phyloP scores from a whole-genome alignment of 2,329 filamentous ascomycete species.

The Cladosporium colombiae region DNA sequence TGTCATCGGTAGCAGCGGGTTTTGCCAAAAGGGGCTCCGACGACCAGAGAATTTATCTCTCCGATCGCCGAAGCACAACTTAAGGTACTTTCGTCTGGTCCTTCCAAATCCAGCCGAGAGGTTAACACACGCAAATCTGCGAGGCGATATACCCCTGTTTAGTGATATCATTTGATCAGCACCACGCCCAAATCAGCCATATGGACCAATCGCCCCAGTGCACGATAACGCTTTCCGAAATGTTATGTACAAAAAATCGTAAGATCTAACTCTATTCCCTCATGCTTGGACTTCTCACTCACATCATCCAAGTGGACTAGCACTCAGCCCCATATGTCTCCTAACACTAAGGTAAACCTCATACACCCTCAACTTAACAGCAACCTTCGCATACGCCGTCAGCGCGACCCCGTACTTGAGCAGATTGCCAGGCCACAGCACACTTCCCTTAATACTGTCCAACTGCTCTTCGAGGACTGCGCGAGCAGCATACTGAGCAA shows the following conservation, averaged over 20 bases:
- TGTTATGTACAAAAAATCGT: slow-evolving; percentile 2
- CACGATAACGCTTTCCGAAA: background rate
- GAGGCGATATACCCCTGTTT: background rate
- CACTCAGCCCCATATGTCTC: slow-evolving; percentile 46
- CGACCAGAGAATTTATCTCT: background rate
- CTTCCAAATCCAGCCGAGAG: background rate
- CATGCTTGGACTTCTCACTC: background rate
- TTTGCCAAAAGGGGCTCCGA: background rate
- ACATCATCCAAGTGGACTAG: background rate
- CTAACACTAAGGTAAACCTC: slow-evolving; percentile 57
- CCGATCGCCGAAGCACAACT: background rate
- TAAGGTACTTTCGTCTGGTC: background rate
- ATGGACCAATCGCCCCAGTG: background rate
- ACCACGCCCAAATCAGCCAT: background rate
- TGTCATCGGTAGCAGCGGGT: background rate
- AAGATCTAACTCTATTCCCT: slow-evolving; percentile 3
- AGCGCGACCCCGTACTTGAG: slow-evolving; percentile 54
- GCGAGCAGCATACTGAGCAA: slow-evolving; percentile 63
- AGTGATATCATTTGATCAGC: background rate
- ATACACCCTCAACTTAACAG: slow-evolving; percentile 60
- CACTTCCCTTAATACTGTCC: slow-evolving; percentile 52
- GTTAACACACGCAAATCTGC: background rate
- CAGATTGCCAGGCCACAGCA: slow-evolving; percentile 56
- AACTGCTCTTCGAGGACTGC: slow-evolving; percentile 64
- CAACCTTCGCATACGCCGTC: slow-evolving; percentile 56